Base-by-base conservation (phyloP, 208 protist species). In the Tetramitus jugosus region DNA sequence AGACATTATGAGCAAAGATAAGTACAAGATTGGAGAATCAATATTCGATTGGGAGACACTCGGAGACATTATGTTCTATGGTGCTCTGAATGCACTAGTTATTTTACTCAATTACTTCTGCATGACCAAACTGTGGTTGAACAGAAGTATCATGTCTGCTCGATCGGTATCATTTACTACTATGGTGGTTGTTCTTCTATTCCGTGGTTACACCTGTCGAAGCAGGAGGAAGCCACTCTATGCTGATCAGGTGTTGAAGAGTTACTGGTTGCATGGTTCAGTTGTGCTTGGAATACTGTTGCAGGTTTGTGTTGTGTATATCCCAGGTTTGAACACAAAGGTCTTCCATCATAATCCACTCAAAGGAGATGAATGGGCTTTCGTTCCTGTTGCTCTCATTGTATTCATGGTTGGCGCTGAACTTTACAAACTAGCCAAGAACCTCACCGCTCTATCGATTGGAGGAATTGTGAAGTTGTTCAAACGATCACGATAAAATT, bases 181-280 rank as follows among this genome's bases (percentile, higher is more conserved):
- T 42, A 78, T 93, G 45, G 92, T 91, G 81, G 89, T 94, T 83
- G 86, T 89, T 49, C 80, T 94, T 33, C 78, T 94, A 31, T 37
- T 94, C 33, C 91, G 94, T 84, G 83, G 89, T 40, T 94, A 94
- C 87, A 94, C 87, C 14, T 89, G 92, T 65, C 86, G 91, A 60
- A 86, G 91, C 80, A 82, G 85, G 7, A 86, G 90, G 17, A 69
- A 40, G n/a, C 31, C 37, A 29, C 43, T 69, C 62, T 45, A 43
- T 43, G 7, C 23, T 2, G 62, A 69, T 45, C 7, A 37, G 37
- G 37, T 69, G 10, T 39, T 26, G 3, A 42, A 39, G 7, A 42
- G 62, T 45, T 43, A 29, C 6, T 7, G 37, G 29, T 69, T 69
- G 13, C 62, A 69, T 69, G 20, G 23, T 7, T 39, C 33, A 43